A percentile compares a stretch with the other conserved stretches of the same genome.
These are phyloP conservation scores for Mortierella sp. DNA, from an alignment of 371 early-diverging fungal genomes.

Conservation along the genomic window DNA sequence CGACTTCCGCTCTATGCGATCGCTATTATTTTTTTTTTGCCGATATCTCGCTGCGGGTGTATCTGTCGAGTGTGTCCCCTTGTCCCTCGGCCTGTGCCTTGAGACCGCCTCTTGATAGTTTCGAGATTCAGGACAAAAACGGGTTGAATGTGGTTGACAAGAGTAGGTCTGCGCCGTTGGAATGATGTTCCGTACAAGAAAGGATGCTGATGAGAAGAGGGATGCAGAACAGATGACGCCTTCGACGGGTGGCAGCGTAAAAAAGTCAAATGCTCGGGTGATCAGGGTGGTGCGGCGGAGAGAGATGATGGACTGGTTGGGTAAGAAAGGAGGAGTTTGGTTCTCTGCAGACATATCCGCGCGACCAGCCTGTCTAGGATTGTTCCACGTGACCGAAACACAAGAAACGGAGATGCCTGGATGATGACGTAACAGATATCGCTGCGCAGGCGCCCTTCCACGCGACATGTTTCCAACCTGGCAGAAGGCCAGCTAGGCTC, in stretches of 20 bases:
- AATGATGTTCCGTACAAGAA: slow-evolving; percentile 1
- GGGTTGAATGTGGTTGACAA: background rate
- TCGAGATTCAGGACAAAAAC: slow-evolving; percentile 1
- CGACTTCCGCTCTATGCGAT: background rate
- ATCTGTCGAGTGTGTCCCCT: background rate
- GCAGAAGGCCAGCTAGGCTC: too few relatives aligned
- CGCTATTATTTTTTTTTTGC: background rate
- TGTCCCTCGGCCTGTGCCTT: background rate
- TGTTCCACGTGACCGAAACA: background rate
- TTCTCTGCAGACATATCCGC: background rate
- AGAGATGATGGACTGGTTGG: slow-evolving; percentile 1
- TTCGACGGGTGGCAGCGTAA: background rate
- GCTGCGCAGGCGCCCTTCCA: background rate
- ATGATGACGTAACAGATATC: slow-evolving; percentile 2
- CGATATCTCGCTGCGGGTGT: background rate
- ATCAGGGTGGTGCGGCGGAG: background rate
- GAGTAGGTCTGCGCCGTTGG: background rate
- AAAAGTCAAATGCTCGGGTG: background rate
- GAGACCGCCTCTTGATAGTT: background rate
- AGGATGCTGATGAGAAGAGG: background rate
- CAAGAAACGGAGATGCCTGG: too few relatives aligned
- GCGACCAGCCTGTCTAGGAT: slow-evolving; percentile 1
- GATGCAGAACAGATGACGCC: background rate
- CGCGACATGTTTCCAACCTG: too few relatives aligned
- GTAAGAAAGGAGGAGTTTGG: background rate